phyloP scores from a whole-genome alignment of 495 filamentous ascomycete species.

The Daldinia bambusicola region DNA sequence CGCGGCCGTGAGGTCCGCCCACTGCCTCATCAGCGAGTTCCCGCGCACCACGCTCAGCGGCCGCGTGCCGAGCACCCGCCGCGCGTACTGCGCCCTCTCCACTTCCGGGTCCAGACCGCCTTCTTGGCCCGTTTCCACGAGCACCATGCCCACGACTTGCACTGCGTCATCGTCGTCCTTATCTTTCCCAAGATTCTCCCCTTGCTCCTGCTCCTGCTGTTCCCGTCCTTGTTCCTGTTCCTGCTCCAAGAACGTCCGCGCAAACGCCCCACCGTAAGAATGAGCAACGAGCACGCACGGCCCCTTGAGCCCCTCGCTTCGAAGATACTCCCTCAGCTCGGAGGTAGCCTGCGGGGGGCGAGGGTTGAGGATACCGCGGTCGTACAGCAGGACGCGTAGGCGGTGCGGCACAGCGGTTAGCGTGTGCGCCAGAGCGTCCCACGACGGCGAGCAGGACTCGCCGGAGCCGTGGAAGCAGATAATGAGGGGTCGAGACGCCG shows the following conservation, averaged over 20 bases:
- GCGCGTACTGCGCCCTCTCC: conserved; percentile 55
- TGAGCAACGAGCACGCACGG: conserved; percentile 62
- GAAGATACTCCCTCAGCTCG: conserved; percentile 31
- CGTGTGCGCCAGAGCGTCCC: conserved; percentile 52
- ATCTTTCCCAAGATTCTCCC: not conserved
- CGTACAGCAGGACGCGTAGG: conserved; percentile 54
- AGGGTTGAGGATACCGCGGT: conserved; percentile 49
- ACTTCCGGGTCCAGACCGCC: conserved; percentile 50
- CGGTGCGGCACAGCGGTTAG: conserved; percentile 39
- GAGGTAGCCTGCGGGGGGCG: conserved; percentile 21
- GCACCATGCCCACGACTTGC: conserved; percentile 35
- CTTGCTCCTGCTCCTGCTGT: conserved; percentile 1
- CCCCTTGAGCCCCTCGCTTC: conserved; percentile 44
- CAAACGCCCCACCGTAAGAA: conserved; percentile 64
- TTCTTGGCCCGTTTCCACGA: conserved; percentile 57
- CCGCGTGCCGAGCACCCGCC: conserved; percentile 45
- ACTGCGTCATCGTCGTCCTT: not conserved
- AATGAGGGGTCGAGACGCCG: conserved; percentile 43
- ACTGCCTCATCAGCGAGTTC: conserved; percentile 31
- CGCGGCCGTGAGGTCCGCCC: conserved; percentile 32
- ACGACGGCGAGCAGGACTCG: conserved; percentile 55
- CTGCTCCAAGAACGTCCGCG: conserved; percentile 55
- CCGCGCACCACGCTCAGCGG: conserved; percentile 49
- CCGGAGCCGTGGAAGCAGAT: conserved; percentile 60
- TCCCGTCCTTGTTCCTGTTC: not conserved